Base-by-base conservation (phyloP, 352 stramenopile species). In the Globisporangium mamillatum region DNA sequence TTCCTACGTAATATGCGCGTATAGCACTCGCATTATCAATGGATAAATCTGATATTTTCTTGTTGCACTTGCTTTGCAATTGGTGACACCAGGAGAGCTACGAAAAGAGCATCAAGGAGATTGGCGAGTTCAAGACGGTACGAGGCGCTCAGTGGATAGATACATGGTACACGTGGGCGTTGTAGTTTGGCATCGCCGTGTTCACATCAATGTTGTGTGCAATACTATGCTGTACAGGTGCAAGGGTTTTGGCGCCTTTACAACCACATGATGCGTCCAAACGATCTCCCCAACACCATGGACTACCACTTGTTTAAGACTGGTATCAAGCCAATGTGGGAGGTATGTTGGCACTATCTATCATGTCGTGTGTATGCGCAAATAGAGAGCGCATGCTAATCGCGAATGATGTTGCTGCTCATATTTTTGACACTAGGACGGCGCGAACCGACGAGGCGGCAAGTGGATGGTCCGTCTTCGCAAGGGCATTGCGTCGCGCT, bases 221-320 rank as follows among this genome's bases (percentile, higher is more conserved):
- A 20, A 50, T 69, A 22, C 62, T 18, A 16, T 16, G 3, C 10
- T 48, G 12, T 58, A 18, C 27, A 92, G 77, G 88, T 97, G 52
- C 89, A 98, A 78, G 89, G 90, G 60, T 98, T 98, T 73, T 98
- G 93, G 92, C 85, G 83, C 46, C 80, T 98, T 36, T 98, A 98
- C 78, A 97, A 98, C 70, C 89, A 98, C 70, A 79, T 98, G 60
- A 78, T 96, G 54, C 86, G 93, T 36, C 92, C 93, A 22, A 96
- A 97, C 75, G 90, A 98, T 60, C 77, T 98, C 14, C 80, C 82
- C 27, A 95, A 92, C 73, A 92, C 85, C 4, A 96, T 96, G 79
- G 93, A 98, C 67, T 97, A 97, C 66, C 91, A 98, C 66, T 77
- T 98, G 34, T 98, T 98, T 68, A 97, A 97, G 74, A 90, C 94